Conservation (phyloP, 768 basidiomycete genomes). For the Phanerochaete sordida region DNA sequence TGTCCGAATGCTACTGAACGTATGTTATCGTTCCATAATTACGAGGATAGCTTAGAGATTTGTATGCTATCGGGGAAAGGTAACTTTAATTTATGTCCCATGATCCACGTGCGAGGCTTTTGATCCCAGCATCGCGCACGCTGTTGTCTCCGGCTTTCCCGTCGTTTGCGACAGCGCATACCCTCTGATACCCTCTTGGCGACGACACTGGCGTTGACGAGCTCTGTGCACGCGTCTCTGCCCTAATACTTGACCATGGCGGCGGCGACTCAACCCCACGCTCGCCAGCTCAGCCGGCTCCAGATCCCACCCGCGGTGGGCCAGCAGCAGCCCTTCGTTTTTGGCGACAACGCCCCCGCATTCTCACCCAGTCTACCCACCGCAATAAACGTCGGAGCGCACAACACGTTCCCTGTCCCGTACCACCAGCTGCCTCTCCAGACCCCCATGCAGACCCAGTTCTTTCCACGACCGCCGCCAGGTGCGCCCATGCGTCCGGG, state of each 20-base stretch:
- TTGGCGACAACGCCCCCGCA: slow-evolving; percentile 42
- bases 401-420: slow-evolving; percentile 46
- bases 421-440: slow-evolving; percentile 42
- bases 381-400: slow-evolving; percentile 53
- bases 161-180: slow-evolving; percentile 10
- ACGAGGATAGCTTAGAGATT: neutral
- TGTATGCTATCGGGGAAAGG: neutral
- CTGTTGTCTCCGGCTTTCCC: slow-evolving; percentile 1
- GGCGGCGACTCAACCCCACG: slow-evolving; percentile 27
- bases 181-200: slow-evolving; percentile 13
- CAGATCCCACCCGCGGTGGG: slow-evolving; percentile 51
- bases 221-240: neutral
- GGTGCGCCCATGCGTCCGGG: slow-evolving; percentile 47
- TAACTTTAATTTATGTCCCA: neutral
- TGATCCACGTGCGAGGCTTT: neutral
- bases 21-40: neutral
- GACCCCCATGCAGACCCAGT: slow-evolving; percentile 67
- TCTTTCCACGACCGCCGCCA: slow-evolving; percentile 51
- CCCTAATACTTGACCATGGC: slow-evolving; percentile 14
- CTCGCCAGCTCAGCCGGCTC: slow-evolving; percentile 53
- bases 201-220: slow-evolving; percentile 7
- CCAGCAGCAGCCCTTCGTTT: slow-evolving; percentile 52
- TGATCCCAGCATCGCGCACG: slow-evolving; percentile 1
- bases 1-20: neutral
- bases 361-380: slow-evolving; percentile 68